Evolutionary conservation across 2,329 filamentous ascomycete genomes (phyloP).

Genomic region (Xylaria sp.): DNA sequence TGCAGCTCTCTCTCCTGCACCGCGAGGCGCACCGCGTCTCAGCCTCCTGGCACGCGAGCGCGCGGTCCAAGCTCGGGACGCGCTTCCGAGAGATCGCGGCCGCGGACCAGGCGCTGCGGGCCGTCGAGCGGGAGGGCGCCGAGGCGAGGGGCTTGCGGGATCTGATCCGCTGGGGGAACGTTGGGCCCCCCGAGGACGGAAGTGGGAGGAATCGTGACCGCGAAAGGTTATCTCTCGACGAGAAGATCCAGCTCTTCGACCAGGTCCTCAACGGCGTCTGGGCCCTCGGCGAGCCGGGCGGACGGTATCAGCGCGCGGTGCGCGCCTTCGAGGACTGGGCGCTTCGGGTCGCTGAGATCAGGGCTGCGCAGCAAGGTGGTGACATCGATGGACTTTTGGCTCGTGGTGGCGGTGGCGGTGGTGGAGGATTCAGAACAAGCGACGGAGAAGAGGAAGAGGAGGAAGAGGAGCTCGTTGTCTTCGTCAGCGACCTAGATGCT

Average conservation of each 20-base stretch:
- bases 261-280: slow-evolving; percentile 66
- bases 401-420: slow-evolving; percentile 49
- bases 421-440: slow-evolving; percentile 44
- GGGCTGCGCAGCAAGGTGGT: slow-evolving; percentile 54
- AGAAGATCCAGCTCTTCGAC: slow-evolving; percentile 67
- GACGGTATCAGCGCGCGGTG: slow-evolving; percentile 65
- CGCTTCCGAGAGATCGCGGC: slow-evolving; percentile 56
- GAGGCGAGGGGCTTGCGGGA: slow-evolving; percentile 63
- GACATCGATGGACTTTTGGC: slow-evolving; percentile 49
- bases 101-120: slow-evolving; percentile 50
- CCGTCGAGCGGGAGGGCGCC: slow-evolving; percentile 54
- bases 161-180: slow-evolving; percentile 60
- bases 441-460: slow-evolving; percentile 36
- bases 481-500: slow-evolving; percentile 65
- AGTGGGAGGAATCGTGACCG: slow-evolving; percentile 26
- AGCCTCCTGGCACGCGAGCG: slow-evolving; percentile 66
- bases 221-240: slow-evolving; percentile 55
- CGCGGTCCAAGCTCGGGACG: slow-evolving; percentile 57
- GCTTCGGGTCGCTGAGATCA: slow-evolving; percentile 57
- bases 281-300: slow-evolving; percentile 64
- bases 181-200: slow-evolving; percentile 34
- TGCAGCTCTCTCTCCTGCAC: slow-evolving; percentile 73
- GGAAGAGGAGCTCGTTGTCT: slow-evolving; percentile 54
- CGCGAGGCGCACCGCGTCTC: slow-evolving; percentile 59
- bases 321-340: slow-evolving; percentile 70